These are phyloP conservation scores for Stagonosporopsis vannaccii DNA, from an alignment of 2,329 filamentous ascomycete species.

Conservation along the genomic window DNA sequence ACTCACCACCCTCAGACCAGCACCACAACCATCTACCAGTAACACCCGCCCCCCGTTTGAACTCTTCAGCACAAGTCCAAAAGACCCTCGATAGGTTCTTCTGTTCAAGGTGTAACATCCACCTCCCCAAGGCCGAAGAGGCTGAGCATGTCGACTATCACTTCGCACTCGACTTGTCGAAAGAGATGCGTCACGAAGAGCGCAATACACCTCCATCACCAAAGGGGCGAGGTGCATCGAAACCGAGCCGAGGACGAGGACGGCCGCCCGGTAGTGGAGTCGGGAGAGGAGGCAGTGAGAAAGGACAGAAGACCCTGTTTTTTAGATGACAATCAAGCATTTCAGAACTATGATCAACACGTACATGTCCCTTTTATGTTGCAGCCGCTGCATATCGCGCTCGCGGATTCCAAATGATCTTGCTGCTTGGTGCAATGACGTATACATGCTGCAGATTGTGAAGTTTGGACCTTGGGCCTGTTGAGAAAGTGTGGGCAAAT, in stretches of 20 bases:
- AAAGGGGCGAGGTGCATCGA: constrained; percentile 22
- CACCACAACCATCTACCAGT: background rate
- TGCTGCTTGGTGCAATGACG: too few relatives aligned
- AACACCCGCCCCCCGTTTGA: constrained; percentile 1
- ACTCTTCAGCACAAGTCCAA: constrained; percentile 25
- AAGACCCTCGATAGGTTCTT: constrained; percentile 49
- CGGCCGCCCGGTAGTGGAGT: constrained; percentile 43
- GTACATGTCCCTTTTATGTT: too few relatives aligned
- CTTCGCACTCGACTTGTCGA: constrained; percentile 84
- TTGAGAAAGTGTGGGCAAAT: too few relatives aligned
- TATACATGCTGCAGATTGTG: too few relatives aligned
- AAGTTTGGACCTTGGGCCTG: too few relatives aligned
- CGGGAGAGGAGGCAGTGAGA: constrained; percentile 38
- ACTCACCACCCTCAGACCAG: constrained; percentile 13
- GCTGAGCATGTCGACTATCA: constrained; percentile 93
- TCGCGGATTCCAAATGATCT: too few relatives aligned
- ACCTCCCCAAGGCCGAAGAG: constrained; percentile 65
- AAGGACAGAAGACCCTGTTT: constrained; percentile 55
- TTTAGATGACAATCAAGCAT: constrained; percentile 43
- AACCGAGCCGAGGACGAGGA: constrained; percentile 44
- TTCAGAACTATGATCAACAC: background rate
- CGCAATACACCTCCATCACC: constrained; percentile 22
- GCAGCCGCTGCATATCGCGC: too few relatives aligned
- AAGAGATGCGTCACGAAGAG: constrained; percentile 55
- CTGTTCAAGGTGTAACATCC: constrained; percentile 72